These are phyloP conservation scores for Glaciozyma martinii DNA, from an alignment of 768 basidiomycete species.

Conservation along the genomic window DNA sequence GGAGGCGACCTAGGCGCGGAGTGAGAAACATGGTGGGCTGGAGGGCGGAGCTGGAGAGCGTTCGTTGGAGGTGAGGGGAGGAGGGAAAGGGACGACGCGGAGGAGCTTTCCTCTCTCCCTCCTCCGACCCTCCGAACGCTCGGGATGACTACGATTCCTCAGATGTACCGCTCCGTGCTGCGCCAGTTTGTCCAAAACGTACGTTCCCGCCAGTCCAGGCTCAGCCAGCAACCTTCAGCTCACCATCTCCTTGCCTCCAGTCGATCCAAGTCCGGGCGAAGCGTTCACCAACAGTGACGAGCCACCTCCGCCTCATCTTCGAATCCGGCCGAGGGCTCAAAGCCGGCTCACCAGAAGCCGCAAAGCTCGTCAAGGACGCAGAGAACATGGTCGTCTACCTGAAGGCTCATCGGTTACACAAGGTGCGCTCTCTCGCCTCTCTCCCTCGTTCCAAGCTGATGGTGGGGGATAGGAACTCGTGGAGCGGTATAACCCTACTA, in stretches of 20 bases:
- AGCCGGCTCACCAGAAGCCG: not conserved
- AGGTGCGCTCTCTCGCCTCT: constrained; percentile 1
- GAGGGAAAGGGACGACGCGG: not conserved
- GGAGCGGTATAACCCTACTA: constrained; percentile 30
- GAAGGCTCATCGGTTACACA: constrained; percentile 24
- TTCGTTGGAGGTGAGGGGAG: not conserved
- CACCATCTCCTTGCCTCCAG: constrained; percentile 4
- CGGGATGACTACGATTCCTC: not conserved
- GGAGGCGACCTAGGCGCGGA: not conserved
- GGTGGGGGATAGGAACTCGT: constrained; percentile 18
- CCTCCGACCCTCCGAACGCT: not conserved
- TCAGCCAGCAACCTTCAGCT: not conserved
- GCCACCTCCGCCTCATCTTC: constrained; percentile 17
- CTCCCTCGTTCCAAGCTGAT: not conserved
- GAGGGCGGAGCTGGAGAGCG: not conserved
- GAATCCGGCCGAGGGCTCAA: constrained; percentile 1
- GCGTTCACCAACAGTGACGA: constrained; percentile 19
- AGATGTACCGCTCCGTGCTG: constrained; percentile 24
- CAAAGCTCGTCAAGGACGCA: constrained; percentile 8
- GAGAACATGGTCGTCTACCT: constrained; percentile 28
- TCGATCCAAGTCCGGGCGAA: constrained; percentile 22
- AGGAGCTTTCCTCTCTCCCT: not conserved
- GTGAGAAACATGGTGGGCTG: not conserved
- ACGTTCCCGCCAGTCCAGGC: not conserved
- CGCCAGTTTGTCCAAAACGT: constrained; percentile 30